Conservation (phyloP, 148 eudicot genomes). For the Arctostaphylos glauca region DNA sequence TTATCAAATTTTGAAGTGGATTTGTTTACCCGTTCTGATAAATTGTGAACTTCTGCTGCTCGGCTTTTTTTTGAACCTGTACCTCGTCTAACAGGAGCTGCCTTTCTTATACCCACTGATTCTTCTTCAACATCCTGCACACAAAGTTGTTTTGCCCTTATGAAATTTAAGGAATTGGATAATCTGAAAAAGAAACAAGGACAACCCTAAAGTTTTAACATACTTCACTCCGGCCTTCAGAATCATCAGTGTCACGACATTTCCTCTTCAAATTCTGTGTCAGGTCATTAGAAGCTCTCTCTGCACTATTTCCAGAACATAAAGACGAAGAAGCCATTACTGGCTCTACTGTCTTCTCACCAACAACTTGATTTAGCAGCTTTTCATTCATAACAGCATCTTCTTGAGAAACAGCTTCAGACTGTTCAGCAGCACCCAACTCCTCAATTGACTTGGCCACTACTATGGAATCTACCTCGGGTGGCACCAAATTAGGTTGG, state of each 20-base stretch:
- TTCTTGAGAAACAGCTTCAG: slow-evolving; percentile 24
- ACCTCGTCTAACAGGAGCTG: slow-evolving; percentile 44
- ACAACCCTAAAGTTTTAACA: slow-evolving; percentile 4
- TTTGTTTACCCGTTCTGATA: slow-evolving; percentile 82
- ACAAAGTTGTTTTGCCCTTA: slow-evolving; percentile 8
- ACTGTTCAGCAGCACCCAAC: slow-evolving; percentile 22
- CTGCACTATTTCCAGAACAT: slow-evolving; percentile 89
- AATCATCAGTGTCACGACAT: slow-evolving; percentile 63
- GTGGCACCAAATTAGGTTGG: slow-evolving; percentile 25
- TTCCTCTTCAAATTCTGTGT: slow-evolving; percentile 59
- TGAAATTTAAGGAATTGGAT: neutral
- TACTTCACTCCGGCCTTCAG: slow-evolving; percentile 83
- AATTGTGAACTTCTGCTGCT: slow-evolving; percentile 98
- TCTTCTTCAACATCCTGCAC: slow-evolving; percentile 87
- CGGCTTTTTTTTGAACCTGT: slow-evolving; percentile 87
- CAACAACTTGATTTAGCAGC: slow-evolving; percentile 4
- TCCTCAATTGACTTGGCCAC: slow-evolving; percentile 32
- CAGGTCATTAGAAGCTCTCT: slow-evolving; percentile 61
- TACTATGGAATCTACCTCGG: slow-evolving; percentile 25
- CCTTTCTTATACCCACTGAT: slow-evolving; percentile 62
- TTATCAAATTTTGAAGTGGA: neutral
- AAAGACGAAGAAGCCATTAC: slow-evolving; percentile 75
- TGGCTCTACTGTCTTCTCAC: slow-evolving; percentile 49
- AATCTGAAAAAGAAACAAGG: slow-evolving; percentile 8
- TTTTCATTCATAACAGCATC: slow-evolving; percentile 16